These are phyloP conservation scores for Hericium coralloides DNA, from an alignment of 768 basidiomycete species.

Conservation along the genomic window DNA sequence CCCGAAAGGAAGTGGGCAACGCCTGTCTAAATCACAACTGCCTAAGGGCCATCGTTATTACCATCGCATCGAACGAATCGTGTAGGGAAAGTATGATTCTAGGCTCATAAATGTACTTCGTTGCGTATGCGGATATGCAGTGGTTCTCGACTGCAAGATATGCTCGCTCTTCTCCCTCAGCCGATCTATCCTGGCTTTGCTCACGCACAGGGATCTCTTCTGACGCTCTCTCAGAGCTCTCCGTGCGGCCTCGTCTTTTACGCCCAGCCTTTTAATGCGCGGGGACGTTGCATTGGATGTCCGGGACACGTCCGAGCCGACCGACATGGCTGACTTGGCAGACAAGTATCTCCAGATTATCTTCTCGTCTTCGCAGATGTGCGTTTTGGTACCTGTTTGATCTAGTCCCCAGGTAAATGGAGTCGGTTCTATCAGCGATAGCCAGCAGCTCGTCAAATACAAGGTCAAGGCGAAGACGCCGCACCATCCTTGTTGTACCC, in stretches of 20 bases:
- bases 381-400: too few relatives aligned
- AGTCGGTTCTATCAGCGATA: too few relatives aligned
- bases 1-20: background rate
- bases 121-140: too few relatives aligned
- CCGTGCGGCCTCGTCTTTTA: slow-evolving; percentile 11
- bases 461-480: too few relatives aligned
- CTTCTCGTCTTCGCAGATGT: too few relatives aligned
- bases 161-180: background rate
- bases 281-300: background rate
- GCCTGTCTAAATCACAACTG: background rate
- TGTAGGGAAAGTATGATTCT: background rate
- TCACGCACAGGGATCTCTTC: background rate
- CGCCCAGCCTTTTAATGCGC: slow-evolving; percentile 6
- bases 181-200: background rate
- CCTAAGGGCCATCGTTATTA: background rate
- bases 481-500: too few relatives aligned
- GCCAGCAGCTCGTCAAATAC: too few relatives aligned
- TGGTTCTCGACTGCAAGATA: background rate
- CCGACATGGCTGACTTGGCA: slow-evolving; percentile 5
- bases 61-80: background rate
- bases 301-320: slow-evolving; percentile 14
- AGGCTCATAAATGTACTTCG: too few relatives aligned
- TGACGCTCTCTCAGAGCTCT: slow-evolving; percentile 10
- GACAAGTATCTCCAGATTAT: background rate
- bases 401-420: too few relatives aligned